Conservation (phyloP, 345 rosid genomes). For the Rhizophora apiculata region DNA sequence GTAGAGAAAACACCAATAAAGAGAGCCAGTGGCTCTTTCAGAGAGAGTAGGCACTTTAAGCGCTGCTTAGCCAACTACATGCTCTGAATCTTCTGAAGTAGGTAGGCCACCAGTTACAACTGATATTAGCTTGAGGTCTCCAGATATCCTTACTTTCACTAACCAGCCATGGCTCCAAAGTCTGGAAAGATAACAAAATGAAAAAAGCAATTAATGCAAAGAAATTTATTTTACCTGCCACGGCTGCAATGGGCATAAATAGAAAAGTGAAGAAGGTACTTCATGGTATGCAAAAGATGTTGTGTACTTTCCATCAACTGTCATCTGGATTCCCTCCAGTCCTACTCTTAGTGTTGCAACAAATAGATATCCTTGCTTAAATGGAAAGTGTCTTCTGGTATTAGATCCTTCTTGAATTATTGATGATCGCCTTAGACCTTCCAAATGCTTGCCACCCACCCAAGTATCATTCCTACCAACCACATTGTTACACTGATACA, state of each 20-base stretch:
- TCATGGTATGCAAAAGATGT: constrained; percentile 94
- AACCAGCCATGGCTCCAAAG: constrained; percentile 96
- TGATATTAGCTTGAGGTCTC: constrained; percentile 68
- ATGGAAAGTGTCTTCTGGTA: constrained; percentile 71
- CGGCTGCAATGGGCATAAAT: neutral
- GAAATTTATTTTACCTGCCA: constrained; percentile 3
- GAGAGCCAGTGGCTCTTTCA: constrained; percentile 55
- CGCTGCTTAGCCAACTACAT: constrained; percentile 58
- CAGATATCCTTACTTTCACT: constrained; percentile 80
- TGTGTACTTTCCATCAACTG: constrained; percentile 93
- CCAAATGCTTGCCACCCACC: constrained; percentile 13
- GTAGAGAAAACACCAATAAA: constrained; percentile 94
- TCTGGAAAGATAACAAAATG: constrained; percentile 42
- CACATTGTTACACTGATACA: constrained; percentile 82
- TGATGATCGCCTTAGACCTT: constrained; percentile 11
- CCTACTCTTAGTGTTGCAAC: constrained; percentile 96
- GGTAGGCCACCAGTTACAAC: constrained; percentile 87
- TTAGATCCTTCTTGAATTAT: constrained; percentile 16
- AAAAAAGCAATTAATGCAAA: constrained; percentile 17
- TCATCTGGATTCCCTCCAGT: constrained; percentile 87
- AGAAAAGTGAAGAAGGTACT: constrained; percentile 41
- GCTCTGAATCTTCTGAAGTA: constrained; percentile 83
- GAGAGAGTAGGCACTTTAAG: constrained; percentile 67
- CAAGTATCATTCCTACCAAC: constrained; percentile 64
- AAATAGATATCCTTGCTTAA: constrained; percentile 71